Evolutionary conservation across 2,329 filamentous ascomycete species (phyloP).

Genomic region (Aspergillus persii): DNA sequence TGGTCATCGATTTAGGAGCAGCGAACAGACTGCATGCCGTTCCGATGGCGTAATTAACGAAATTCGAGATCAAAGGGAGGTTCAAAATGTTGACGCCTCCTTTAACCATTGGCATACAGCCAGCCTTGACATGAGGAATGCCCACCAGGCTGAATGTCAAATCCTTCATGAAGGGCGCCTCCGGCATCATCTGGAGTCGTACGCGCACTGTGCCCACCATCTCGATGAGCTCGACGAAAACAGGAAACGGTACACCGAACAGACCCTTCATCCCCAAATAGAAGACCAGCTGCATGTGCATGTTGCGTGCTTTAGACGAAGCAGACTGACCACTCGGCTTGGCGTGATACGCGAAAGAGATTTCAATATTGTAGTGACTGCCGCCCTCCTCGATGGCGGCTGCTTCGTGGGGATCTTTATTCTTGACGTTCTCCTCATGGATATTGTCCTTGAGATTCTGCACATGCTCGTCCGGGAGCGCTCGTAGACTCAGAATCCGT

Average conservation of each 20-base stretch:
- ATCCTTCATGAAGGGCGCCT: conserved; percentile 88
- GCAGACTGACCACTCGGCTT: conserved; percentile 68
- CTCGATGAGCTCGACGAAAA: conserved; percentile 85
- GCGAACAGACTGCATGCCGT: conserved; percentile 88
- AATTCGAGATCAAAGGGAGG: conserved; percentile 87
- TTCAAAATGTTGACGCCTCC: conserved; percentile 89
- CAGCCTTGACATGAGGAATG: conserved; percentile 80
- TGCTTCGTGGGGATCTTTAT: conserved; percentile 80
- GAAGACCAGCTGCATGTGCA: conserved; percentile 96
- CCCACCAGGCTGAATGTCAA: conserved; percentile 95
- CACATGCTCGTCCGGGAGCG: conserved; percentile 79
- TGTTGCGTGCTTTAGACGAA: conserved; percentile 83
- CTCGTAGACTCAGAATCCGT: conserved; percentile 80
- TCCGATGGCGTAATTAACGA: conserved; percentile 92
- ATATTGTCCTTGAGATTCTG: conserved; percentile 78
- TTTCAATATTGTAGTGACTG: conserved; percentile 89
- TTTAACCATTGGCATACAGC: conserved; percentile 89
- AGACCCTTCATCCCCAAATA: conserved; percentile 87
- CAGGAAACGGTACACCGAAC: conserved; percentile 82
- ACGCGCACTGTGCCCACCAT: conserved; percentile 86
- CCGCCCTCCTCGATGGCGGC: conserved; percentile 88
- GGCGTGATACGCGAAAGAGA: conserved; percentile 87
- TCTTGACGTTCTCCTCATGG: conserved; percentile 73
- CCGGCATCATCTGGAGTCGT: conserved; percentile 79
- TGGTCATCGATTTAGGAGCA: conserved; percentile 87